These are phyloP conservation scores for Ricinus communis DNA, from an alignment of 345 rosid species.

Conservation along the genomic window DNA sequence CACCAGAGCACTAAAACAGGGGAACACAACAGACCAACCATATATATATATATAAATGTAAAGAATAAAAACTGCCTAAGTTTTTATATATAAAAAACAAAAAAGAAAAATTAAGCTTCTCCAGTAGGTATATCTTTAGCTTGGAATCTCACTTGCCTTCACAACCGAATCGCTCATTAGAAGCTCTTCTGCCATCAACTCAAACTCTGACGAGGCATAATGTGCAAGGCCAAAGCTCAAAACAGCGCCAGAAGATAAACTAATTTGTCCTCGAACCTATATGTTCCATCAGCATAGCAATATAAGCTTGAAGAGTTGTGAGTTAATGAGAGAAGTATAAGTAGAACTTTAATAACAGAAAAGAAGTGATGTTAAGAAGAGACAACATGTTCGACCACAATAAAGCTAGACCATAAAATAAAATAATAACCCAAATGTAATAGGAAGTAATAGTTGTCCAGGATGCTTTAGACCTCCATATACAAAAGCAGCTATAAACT, in stretches of 20 bases:
- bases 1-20: not conserved
- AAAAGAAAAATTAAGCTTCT: not conserved
- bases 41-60: no score
- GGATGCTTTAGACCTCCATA: not conserved
- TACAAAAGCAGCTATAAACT: not conserved
- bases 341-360: not conserved
- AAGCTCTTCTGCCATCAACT: slow-evolving; percentile 76
- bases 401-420: not conserved
- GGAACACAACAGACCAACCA: not conserved
- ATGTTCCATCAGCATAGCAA: not conserved
- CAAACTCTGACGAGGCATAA: slow-evolving; percentile 60
- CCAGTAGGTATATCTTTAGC: not conserved
- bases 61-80: no score
- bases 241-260: slow-evolving; percentile 43
- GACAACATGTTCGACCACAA: not conserved
- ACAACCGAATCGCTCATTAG: slow-evolving; percentile 66
- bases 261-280: slow-evolving; percentile 67
- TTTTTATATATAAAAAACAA: no score
- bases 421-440: not conserved
- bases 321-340: not conserved
- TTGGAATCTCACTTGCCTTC: slow-evolving; percentile 43
- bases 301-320: not conserved
- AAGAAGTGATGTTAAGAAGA: not conserved
- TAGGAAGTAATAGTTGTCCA: not conserved
- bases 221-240: slow-evolving; percentile 70